A percentile compares a stretch with the other conserved stretches of the same genome.
phyloP scores from a whole-genome alignment of 345 rosid species.

The Dovyalis caffra region DNA sequence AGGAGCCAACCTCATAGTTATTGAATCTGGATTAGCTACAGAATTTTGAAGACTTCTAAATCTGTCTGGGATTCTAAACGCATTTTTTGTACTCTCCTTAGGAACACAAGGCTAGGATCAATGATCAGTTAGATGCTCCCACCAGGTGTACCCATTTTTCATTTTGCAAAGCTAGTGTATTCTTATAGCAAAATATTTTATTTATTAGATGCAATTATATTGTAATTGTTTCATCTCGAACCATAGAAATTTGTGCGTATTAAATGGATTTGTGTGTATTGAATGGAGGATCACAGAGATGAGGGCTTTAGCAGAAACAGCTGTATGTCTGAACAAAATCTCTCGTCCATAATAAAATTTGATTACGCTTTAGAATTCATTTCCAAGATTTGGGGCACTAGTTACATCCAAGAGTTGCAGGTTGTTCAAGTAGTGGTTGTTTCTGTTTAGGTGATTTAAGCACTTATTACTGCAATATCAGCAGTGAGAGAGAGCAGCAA shows the following conservation, averaged over 20 bases:
- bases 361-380: neutral
- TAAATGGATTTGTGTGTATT: neutral
- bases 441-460: neutral
- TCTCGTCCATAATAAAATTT: neutral
- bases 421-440: neutral
- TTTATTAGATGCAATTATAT: neutral
- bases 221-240: neutral
- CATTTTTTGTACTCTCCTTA: neutral
- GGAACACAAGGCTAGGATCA: neutral
- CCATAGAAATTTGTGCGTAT: neutral
- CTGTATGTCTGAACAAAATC: neutral
- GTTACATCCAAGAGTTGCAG: neutral
- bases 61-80: conserved; percentile 18
- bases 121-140: conserved; percentile 7
- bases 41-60: conserved; percentile 4
- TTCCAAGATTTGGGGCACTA: neutral
- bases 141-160: neutral
- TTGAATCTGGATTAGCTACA: conserved; percentile 5
- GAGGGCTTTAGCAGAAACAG: neutral
- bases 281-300: neutral
- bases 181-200: neutral
- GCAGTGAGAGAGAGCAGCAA: neutral
- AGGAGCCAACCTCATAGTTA: conserved; percentile 1
- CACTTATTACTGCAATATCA: neutral
- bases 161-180: conserved; percentile 7